Base-by-base conservation (phyloP, 2,329 filamentous ascomycete genomes). In the Fusarium anthophilum region DNA sequence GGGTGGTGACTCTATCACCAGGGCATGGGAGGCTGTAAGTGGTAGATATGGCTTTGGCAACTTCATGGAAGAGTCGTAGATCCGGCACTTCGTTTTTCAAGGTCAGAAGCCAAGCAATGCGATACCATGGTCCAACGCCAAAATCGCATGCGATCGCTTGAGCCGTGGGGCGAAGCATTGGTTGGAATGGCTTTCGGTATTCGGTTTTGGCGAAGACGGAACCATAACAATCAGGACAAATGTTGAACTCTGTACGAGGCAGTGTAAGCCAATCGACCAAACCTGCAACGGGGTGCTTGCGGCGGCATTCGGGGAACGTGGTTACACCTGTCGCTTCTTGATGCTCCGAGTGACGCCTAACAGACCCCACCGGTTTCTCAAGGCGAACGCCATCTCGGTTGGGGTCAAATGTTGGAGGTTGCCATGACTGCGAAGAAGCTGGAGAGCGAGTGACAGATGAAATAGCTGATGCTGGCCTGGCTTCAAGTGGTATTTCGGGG, bases 231-330 rank as follows among this genome's bases (percentile, higher is more conserved):
- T 89, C 90, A 1, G 94, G 93, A 77, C 96, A 98, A 51, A 98
- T 92, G 71, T 94, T 90, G 76, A 98, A 93, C 18, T 91, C 88
- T 69, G 91, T 89, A 20, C 90, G 89, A 8, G 90, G 90, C 9
- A 98, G 86, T 0, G 92, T 95, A 70, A 95, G 91, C 94, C 95
- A 98, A 78, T 96, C 94, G 70, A 92, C 86, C 69, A 91, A 88
- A 4, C 91, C 91, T 15, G 88, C 84, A 18, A 90, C 87, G 17
- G 90, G 89, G 9, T 87, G 84, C 44, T 88, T 89, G 69, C 94
- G 88, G 12, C 91, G 92, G 76, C 95, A 98, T 6, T 91, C 87
- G 7, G 93, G 90, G 20, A 95, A 86, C 28, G 84, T 83, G 17
- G 84, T 80, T 12, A 87, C 62, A 63, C 77, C 63, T 47, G 67